Evolutionary conservation across 2,329 filamentous ascomycete species (phyloP).

Genomic region (Coniochaeta sp.): DNA sequence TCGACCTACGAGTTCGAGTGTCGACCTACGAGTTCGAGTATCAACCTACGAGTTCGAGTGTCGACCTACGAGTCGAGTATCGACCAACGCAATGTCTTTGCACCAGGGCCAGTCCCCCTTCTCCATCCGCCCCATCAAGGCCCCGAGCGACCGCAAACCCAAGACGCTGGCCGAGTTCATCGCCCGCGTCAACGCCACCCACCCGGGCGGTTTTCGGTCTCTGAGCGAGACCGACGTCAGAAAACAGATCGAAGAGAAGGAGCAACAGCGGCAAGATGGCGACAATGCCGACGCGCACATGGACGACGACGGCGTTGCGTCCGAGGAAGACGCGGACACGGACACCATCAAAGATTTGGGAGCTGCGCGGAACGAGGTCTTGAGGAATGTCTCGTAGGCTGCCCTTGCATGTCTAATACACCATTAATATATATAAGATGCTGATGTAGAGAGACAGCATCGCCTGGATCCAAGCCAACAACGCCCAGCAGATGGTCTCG

Average conservation of each 20-base stretch:
- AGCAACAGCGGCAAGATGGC: slow-evolving; percentile 32
- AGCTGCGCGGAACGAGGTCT: slow-evolving; percentile 48
- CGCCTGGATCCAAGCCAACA: not conserved
- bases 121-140: slow-evolving; percentile 57
- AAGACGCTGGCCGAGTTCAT: slow-evolving; percentile 69
- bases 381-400: slow-evolving; percentile 50
- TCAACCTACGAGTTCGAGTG: too few species aligned
- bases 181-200: slow-evolving; percentile 62
- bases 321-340: slow-evolving; percentile 36
- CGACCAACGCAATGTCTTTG: not conserved
- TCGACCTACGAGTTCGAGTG: too few species aligned
- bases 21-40: too few species aligned
- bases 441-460: slow-evolving; percentile 23
- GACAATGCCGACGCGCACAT: slow-evolving; percentile 34
- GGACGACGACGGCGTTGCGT: slow-evolving; percentile 33
- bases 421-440: not conserved
- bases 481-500: slow-evolving; percentile 53
- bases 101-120: slow-evolving; percentile 26
- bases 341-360: slow-evolving; percentile 34
- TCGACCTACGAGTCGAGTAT: not conserved
- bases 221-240: slow-evolving; percentile 68
- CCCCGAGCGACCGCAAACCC: slow-evolving; percentile 42
- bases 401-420: not conserved
- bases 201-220: slow-evolving; percentile 75
- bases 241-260: slow-evolving; percentile 54